Conservation (phyloP, 768 basidiomycete genomes). For the Tubosaeta sp. region DNA sequence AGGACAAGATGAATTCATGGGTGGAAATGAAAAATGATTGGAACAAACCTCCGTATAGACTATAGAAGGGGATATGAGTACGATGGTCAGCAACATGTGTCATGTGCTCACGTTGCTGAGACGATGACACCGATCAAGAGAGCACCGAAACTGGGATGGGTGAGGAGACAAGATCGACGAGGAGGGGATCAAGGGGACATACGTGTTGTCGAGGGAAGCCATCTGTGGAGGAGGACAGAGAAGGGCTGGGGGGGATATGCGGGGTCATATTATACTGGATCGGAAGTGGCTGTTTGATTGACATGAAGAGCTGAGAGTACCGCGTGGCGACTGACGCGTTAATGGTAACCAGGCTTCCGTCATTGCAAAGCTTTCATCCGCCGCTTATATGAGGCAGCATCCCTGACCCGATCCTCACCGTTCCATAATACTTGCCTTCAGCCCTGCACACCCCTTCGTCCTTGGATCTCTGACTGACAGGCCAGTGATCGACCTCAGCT, state of each 20-base stretch:
- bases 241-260: background rate
- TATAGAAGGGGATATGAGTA: slow-evolving; percentile 17
- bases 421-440: slow-evolving; percentile 18
- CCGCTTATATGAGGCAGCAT: slow-evolving; percentile 13
- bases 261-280: slow-evolving; percentile 1
- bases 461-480: too few species aligned
- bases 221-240: slow-evolving; percentile 4
- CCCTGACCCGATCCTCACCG: slow-evolving; percentile 10
- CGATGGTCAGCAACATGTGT: background rate
- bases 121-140: slow-evolving; percentile 52
- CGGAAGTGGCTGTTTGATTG: slow-evolving; percentile 1
- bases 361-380: slow-evolving; percentile 24
- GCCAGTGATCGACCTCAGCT: background rate
- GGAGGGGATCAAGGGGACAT: slow-evolving; percentile 8
- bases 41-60: slow-evolving; percentile 48
- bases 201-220: slow-evolving; percentile 38
- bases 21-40: background rate
- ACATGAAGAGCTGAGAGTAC: background rate
- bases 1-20: slow-evolving; percentile 1
- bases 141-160: slow-evolving; percentile 44
- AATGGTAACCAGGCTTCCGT: slow-evolving; percentile 19
- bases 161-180: background rate
- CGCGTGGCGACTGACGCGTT: slow-evolving; percentile 11
- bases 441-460: too few species aligned
- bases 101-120: slow-evolving; percentile 44